Evolutionary conservation across 2,329 filamentous ascomycete species (phyloP), one percentile per base, ranked within the genome.

Genomic region (Ophiostoma quercus): DNA sequence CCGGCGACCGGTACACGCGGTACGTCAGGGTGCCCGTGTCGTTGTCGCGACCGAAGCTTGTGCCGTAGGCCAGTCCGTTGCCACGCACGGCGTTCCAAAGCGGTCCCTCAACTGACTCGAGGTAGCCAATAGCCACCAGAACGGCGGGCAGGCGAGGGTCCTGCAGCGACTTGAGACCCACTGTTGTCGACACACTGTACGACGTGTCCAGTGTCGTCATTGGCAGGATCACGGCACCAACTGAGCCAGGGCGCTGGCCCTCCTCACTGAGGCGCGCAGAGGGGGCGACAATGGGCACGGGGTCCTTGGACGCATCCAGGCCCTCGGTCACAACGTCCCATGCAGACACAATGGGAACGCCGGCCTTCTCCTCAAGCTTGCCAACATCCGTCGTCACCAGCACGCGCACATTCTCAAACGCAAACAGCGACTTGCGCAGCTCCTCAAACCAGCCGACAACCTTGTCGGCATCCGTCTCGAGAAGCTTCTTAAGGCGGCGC

Each of bases 141-240:
- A 97, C 84, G 1, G 94, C 89, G 0, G 95, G 93, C 1, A 98
- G 83, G 19, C 87, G 85, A 0, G 93, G 89, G 75, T 97, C 90
- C 3, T 85, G 84, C 76, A 90, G 94, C 0, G 90, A 92, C 32
- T 87, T 85, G 19, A 94, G 86, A 6, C 94, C 94, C 60, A 86
- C 85, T 1, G 90, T 84, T 12, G 90, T 90, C 75, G 92, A 88
- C 71, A 94, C 87, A 32, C 90, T 90, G 80, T 92, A 98, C 1
- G 94, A 97, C 62, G 92, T 96, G 80, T 99, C 95, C 68, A 97
- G 90, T 0, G 93, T 91, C 0, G 92, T 88, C 88, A 99, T 95
- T 19, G 95, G 93, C 29, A 98, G 87, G 69, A 99, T 86, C 74
- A 92, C 90, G 41, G 90, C 87, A 41, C 87, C 87, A 47, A 91